Evolutionary conservation across 2,329 filamentous ascomycete species (phyloP).

Genomic region (Exophiala viscosa): DNA sequence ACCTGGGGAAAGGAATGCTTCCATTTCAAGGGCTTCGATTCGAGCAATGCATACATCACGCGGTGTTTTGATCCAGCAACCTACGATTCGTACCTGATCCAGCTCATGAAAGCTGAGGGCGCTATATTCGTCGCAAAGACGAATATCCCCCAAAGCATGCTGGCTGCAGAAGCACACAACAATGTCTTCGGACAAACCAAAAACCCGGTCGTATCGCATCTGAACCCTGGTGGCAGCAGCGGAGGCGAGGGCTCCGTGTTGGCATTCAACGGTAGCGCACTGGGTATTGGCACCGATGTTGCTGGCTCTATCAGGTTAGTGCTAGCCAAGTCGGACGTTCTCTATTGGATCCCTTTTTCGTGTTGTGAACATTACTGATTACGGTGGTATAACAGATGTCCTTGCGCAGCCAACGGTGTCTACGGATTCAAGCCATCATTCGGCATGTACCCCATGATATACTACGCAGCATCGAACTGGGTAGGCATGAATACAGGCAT

Average conservation of each 20-base stretch:
- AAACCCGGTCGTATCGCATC: constrained; percentile 59
- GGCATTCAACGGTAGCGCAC: constrained; percentile 53
- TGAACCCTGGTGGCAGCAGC: constrained; percentile 61
- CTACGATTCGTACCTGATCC: constrained; percentile 55
- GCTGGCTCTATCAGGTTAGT: constrained; percentile 39
- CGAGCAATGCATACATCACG: constrained; percentile 56
- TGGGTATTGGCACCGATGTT: constrained; percentile 63
- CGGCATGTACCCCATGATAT: constrained; percentile 35
- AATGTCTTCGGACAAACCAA: constrained; percentile 56
- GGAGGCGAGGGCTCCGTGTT: constrained; percentile 63
- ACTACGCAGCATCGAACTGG: constrained; percentile 8
- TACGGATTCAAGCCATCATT: constrained; percentile 51
- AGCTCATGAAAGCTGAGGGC: constrained; percentile 56
- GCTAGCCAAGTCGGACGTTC: no score
- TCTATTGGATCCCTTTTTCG: neutral
- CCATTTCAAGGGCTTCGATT: constrained; percentile 48
- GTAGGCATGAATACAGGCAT: constrained; percentile 35
- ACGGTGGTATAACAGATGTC: constrained; percentile 31
- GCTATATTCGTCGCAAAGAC: constrained; percentile 67
- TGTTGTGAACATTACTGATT: neutral
- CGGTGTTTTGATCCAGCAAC: constrained; percentile 58
- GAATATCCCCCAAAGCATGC: constrained; percentile 60
- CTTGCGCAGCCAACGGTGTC: constrained; percentile 49
- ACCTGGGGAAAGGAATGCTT: constrained; percentile 23
- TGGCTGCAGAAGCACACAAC: constrained; percentile 56